Percentiles rank a stretch among this genome's conserved stretches.
Conservation (phyloP, 1,284 basidiomycete species). For the Ganoderma leucocontextum region DNA sequence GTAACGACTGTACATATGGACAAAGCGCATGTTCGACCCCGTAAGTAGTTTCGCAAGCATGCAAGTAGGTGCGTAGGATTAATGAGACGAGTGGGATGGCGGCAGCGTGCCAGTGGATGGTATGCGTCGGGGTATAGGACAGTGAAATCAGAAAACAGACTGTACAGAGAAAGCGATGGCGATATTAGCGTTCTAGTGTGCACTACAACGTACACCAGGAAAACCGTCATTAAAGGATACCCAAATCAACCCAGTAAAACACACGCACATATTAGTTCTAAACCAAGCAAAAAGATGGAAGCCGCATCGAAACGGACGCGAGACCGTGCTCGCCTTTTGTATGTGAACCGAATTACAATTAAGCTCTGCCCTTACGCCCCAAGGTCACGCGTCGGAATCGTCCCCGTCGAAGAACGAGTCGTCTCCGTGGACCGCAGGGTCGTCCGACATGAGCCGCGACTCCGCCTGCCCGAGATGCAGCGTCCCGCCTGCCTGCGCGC, state of each 20-base stretch:
- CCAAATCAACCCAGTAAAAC: background rate
- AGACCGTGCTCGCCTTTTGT: conserved; percentile 9
- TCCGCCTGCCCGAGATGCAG: conserved; percentile 55
- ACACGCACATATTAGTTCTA: conserved; percentile 18
- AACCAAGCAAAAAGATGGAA: background rate
- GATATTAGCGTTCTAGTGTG: conserved; percentile 8
- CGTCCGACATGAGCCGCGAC: conserved; percentile 54
- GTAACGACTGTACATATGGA: background rate
- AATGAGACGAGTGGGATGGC: background rate
- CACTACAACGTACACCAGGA: background rate
- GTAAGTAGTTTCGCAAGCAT: background rate
- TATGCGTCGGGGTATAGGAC: conserved; percentile 7
- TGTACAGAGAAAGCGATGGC: conserved; percentile 14
- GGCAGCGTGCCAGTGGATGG: background rate
- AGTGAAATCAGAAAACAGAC: conserved; percentile 14
- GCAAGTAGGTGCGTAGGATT: background rate
- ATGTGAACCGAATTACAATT: background rate
- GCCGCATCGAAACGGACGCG: background rate
- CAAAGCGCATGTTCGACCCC: conserved; percentile 5
- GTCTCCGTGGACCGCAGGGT: conserved; percentile 16
- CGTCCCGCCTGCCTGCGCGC: conserved; percentile 73
- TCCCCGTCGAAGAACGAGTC: conserved; percentile 16
- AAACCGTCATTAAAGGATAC: conserved; percentile 20
- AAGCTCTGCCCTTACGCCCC: background rate
- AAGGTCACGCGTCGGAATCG: conserved; percentile 31